Percentiles rank a stretch among this genome's conserved stretches.
Evolutionary conservation across 169 alveolate species (phyloP).

Genomic region (Cryptosporidium sp.): DNA sequence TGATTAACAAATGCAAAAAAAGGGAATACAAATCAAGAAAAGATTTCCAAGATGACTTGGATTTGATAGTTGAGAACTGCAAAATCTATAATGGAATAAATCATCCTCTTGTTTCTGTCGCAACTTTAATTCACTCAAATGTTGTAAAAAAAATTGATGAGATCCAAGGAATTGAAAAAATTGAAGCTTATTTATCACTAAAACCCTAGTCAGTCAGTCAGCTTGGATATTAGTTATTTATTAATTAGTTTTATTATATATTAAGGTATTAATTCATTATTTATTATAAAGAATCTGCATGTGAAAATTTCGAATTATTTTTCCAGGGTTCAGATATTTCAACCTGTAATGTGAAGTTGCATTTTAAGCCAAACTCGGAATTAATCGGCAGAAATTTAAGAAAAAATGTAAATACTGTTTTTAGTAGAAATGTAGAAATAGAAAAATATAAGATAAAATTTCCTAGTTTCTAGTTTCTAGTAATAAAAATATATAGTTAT

Average conservation of each 20-base stretch:
- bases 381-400: background rate
- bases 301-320: constrained; percentile 31
- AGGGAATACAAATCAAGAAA: constrained; percentile 80
- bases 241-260: background rate
- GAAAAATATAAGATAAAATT: no score
- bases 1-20: constrained; percentile 82
- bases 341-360: background rate
- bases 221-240: background rate
- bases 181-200: constrained; percentile 78
- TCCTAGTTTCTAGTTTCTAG: background rate
- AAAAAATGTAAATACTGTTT: constrained; percentile 14
- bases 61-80: constrained; percentile 85
- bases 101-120: constrained; percentile 83
- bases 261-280: background rate
- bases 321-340: constrained; percentile 38
- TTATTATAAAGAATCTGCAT: constrained; percentile 38
- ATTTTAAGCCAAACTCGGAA: background rate
- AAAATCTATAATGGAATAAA: constrained; percentile 83
- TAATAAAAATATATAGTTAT: background rate
- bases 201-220: background rate
- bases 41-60: constrained; percentile 83
- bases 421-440: no score
- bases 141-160: constrained; percentile 46
- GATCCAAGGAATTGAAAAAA: constrained; percentile 76
- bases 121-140: constrained; percentile 35